Conservation (phyloP, 148 eudicot genomes). For the Euryodendron excelsum region DNA sequence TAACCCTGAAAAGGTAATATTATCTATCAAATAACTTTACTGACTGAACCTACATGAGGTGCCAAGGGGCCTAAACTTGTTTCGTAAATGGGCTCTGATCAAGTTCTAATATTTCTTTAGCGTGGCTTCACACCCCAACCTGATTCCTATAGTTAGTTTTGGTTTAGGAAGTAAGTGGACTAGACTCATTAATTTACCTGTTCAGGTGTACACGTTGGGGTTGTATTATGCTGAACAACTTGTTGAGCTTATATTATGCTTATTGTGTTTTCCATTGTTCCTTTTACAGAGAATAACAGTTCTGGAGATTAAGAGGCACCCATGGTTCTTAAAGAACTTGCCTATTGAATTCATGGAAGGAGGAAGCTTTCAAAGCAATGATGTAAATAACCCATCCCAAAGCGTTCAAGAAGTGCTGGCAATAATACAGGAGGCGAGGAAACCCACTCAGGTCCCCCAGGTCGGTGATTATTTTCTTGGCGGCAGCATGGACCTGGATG, state of each 20-base stretch:
- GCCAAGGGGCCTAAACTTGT: background rate
- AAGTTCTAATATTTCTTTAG: background rate
- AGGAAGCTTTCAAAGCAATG: slow-evolving; percentile 52
- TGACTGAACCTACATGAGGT: too few relatives aligned
- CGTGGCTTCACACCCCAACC: too few relatives aligned
- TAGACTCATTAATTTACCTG: too few relatives aligned
- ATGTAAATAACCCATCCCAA: slow-evolving; percentile 53
- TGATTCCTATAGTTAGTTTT: too few relatives aligned
- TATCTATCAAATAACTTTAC: background rate
- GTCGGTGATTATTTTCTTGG: slow-evolving; percentile 21
- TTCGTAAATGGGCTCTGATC: background rate
- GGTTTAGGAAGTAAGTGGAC: too few relatives aligned
- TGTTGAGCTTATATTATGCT: too few relatives aligned
- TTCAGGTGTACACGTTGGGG: too few relatives aligned
- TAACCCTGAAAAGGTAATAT: slow-evolving; percentile 66
- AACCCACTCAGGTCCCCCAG: slow-evolving; percentile 27
- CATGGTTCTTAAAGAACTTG: slow-evolving; percentile 79
- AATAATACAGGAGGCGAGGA: slow-evolving; percentile 61
- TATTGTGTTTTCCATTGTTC: background rate
- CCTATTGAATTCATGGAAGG: slow-evolving; percentile 69
- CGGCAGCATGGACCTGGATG: slow-evolving; percentile 73
- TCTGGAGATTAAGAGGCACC: slow-evolving; percentile 69
- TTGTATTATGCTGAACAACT: too few relatives aligned
- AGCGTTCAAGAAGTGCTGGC: slow-evolving; percentile 55
- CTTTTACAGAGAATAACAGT: slow-evolving; percentile 72